Evolutionary conservation across 768 basidiomycete genomes (phyloP), one percentile per base, ranked within the genome.

Genomic region (Pleurotus tuoliensis): DNA sequence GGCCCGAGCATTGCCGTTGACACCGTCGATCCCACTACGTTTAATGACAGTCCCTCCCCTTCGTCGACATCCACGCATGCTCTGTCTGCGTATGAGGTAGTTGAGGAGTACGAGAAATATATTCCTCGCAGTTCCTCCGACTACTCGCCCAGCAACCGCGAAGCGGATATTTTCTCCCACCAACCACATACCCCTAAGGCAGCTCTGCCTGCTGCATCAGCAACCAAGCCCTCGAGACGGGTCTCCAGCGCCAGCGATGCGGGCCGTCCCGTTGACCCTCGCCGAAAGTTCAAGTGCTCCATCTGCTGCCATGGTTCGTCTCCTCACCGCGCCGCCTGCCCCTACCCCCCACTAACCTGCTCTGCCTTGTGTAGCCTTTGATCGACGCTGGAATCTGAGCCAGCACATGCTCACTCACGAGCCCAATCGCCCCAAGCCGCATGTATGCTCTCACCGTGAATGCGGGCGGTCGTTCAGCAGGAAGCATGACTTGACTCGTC

Each of bases 401-500:
- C 94, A 94, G 0, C 94, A 97, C 70, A 86, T 91, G 82, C 88
- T 88, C 20, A 98, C 94, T 3, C 94, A 98, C 71, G 92, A 96
- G 67, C 94, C 95, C 22, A 87, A 92, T 69, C 82, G 94, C 59
- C 74, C 87, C 48, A 98, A 96, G 75, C 92, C 93, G 3, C 88
- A 92, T 67, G 81, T 86, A 45, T 98, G 94, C 70, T 89, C 88
- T 41, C 91, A 96, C 71, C 77, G 82, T 43, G 82, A 84, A 2
- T 98, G 94, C 60, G 88, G 87, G 25, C 87, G 94, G 55, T 92
- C 92, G 16, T 98, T 98, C 72, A 93, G 90, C 61, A 87, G 95
- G 63, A 91, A 96, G 71, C 94, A 98, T 66, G 94, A 98, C 66
- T 75, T 98, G 6, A 91, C 92, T 13, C 87, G 94, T 39, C 94